Evolutionary conservation across 2,329 filamentous ascomycete species (phyloP), one percentile per base, ranked within the genome.

Genomic region (Fusarium siculi): DNA sequence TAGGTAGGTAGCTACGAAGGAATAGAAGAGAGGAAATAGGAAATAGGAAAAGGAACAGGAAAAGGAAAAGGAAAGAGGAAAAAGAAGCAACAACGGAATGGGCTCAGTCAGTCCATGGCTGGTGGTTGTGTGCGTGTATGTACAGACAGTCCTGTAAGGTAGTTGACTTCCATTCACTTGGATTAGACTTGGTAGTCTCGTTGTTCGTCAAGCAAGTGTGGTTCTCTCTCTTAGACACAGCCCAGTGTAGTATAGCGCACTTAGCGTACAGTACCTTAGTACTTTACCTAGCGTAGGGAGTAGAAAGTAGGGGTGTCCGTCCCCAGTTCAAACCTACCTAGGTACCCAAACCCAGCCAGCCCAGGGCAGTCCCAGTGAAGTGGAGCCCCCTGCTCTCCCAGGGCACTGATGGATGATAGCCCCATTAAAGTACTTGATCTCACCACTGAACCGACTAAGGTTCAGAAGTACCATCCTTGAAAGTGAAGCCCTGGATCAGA

Each of bases 51-150:
- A 37, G 23, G 7, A 54, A 54, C 14, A n/a, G 30, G 30, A 30
- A 44, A 7, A 23, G n/a, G 59, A 58, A 54, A 66, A 74, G 65
- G 37, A 62, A 59, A 63, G 53, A 68, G 47, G 60, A 63, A 70
- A 70, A 71, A 74, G 66, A 75, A 78, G 72, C 69, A 69, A 68
- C 65, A 72, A 71, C 66, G 65, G 56, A 57, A 68, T 59, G 58
- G 65, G 53, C 42, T 68, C 72, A 73, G 74, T 76, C 74, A 77
- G 72, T 78, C 76, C 76, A 78, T 78, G 77, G 70, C 73, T 80
- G 73, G 73, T 76, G 72, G 76, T 78, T 78, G 73, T 74, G 74
- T 77, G 66, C 66, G 69, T 54, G 50, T 68, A 74, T 74, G 66
- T 69, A 67, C 63, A 67, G 65, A 50, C 32, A 64, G 59, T 61